Conservation (phyloP, 1,284 basidiomycete species). For the Microbotryomycetes sp. region DNA sequence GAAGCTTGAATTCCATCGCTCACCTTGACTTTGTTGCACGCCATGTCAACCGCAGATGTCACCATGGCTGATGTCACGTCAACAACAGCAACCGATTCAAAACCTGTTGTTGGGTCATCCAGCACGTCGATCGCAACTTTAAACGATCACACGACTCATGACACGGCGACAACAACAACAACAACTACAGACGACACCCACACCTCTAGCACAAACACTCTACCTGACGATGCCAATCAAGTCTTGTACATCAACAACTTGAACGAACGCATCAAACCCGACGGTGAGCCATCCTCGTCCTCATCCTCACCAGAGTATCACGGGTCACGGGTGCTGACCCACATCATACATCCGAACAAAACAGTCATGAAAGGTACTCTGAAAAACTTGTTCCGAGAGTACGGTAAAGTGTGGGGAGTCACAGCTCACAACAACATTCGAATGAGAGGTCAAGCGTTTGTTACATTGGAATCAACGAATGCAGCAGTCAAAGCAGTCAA, state of each 20-base stretch:
- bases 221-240: constrained; percentile 54
- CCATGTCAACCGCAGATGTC: constrained; percentile 1
- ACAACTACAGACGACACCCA: constrained; percentile 1
- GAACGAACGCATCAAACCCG: constrained; percentile 89
- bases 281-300: constrained; percentile 14
- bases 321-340: neutral
- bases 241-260: constrained; percentile 96
- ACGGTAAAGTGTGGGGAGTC: constrained; percentile 84
- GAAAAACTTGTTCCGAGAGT: constrained; percentile 82
- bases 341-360: neutral
- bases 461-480: constrained; percentile 76
- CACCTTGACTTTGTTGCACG: no score
- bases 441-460: constrained; percentile 98
- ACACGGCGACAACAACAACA: neutral
- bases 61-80: neutral
- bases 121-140: no score
- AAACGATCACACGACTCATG: no score
- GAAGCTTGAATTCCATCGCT: no score
- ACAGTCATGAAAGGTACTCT: constrained; percentile 82
- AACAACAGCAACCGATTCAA: neutral
- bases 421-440: constrained; percentile 86
- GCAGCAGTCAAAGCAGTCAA: constrained; percentile 78
- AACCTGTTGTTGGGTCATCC: no score
- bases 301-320: neutral
- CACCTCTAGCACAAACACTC: constrained; percentile 26